Base-by-base conservation (phyloP, 768 basidiomycete genomes). In the Sistotremastrum niveocremeum region DNA sequence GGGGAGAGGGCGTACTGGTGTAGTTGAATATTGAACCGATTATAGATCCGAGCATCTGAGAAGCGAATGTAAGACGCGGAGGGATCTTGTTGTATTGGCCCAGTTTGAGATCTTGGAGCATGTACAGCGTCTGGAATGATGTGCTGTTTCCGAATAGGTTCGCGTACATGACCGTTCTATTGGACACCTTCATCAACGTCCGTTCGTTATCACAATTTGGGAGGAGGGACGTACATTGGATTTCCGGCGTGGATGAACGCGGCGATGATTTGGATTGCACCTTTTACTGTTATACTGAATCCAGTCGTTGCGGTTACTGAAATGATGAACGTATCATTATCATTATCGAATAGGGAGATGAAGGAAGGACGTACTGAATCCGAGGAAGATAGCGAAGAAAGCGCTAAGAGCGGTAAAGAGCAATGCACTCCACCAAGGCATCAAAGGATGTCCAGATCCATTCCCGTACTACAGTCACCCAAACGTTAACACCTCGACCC, bases 71-170 rank as follows among this genome's bases (percentile, higher is more conserved):
- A 11, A 63, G 52, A 7, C 70, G 57, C 5, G 74, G 76, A 2
- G 72, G 69, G 41, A 76, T 60, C 55, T 77, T 76, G 29, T 63
- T 69, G 54, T 75, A 75, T 51, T 74, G 73, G 8, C 72, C 76
- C 11, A 74, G 60, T 54, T 76, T 74, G 32, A 73, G 56, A 55
- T 72, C 72, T 63, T 73, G 71, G 12, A 75, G 59, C 61, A 75
- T 61, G 46, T 66, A 65, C 4, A 78, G 52, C 4, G 74, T 73
- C 60, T 80, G 73, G 57, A 65, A 70, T 5, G 67, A 65, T 1
- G 69, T 71, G 54, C 66, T 68, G 57, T 73, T 70, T 37, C 74
- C 73, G 57, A 71, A 74, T 39, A 74, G 51, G 51, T 72, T 73
- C 5, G 72, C 73, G 47, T 76, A 75, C 73, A 76, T 74, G 44